phyloP scores from a whole-genome alignment of 1,284 basidiomycete genomes.

The Xerocomus cyaneibrunnescens region DNA sequence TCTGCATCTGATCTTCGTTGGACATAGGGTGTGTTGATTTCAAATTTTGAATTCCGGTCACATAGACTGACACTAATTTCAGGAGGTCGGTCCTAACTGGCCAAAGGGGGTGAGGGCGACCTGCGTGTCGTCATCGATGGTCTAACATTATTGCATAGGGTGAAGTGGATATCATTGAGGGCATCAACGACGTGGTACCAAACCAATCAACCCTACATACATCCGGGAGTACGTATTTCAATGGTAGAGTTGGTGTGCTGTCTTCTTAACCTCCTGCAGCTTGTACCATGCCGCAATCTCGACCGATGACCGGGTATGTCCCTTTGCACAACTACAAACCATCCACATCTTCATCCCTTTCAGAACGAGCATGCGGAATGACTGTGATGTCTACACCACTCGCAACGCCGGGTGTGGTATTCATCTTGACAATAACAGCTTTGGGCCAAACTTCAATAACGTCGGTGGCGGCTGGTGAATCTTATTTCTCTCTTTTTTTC shows the following conservation, averaged over 20 bases:
- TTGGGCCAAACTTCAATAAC: conserved; percentile 60
- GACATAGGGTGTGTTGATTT: conserved; percentile 15
- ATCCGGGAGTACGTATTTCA: conserved; percentile 22
- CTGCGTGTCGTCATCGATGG: background rate
- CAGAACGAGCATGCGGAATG: conserved; percentile 39
- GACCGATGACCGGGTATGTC: conserved; percentile 51
- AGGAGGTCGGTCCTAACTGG: conserved; percentile 25
- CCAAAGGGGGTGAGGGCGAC: conserved; percentile 9
- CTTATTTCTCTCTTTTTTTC: background rate
- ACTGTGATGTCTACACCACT: conserved; percentile 58
- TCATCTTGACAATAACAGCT: conserved; percentile 46
- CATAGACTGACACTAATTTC: background rate
- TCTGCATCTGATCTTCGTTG: background rate
- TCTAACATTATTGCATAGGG: conserved; percentile 27
- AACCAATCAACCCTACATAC: conserved; percentile 69
- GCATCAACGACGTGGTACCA: conserved; percentile 55
- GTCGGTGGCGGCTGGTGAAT: conserved; percentile 57
- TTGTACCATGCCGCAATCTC: conserved; percentile 57
- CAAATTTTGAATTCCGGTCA: background rate
- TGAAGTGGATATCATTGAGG: conserved; percentile 71
- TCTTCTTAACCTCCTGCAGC: conserved; percentile 32
- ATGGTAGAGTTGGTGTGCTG: background rate
- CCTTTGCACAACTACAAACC: background rate
- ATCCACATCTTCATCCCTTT: background rate
- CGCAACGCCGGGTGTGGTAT: conserved; percentile 68